Conservation (phyloP, 495 filamentous ascomycete genomes). For the Penicillium goetzii region DNA sequence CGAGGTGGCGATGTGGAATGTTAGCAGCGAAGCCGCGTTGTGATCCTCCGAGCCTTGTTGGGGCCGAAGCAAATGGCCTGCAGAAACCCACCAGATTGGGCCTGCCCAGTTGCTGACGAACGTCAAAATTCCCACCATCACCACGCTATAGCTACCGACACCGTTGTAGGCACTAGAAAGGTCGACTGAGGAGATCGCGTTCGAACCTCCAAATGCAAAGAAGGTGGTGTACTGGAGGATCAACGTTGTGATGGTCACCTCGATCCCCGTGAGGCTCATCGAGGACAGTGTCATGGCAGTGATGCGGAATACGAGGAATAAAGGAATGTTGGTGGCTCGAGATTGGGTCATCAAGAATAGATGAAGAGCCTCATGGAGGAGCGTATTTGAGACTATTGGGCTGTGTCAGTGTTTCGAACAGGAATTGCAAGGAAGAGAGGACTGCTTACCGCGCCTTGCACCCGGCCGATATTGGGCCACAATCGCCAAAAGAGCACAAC, state of each 20-base stretch:
- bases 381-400: slow-evolving; percentile 20
- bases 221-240: slow-evolving; percentile 77
- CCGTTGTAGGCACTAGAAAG: slow-evolving; percentile 85
- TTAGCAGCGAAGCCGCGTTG: slow-evolving; percentile 61
- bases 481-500: slow-evolving; percentile 39
- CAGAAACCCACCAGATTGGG: slow-evolving; percentile 81
- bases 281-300: slow-evolving; percentile 56
- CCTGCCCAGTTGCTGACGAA: slow-evolving; percentile 92
- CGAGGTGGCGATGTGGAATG: slow-evolving; percentile 63
- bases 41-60: slow-evolving; percentile 25
- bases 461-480: neutral
- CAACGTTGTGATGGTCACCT: slow-evolving; percentile 65
- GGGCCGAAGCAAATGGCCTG: slow-evolving; percentile 59
- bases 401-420: slow-evolving; percentile 16
- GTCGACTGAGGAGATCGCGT: slow-evolving; percentile 88
- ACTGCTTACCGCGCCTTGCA: neutral
- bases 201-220: slow-evolving; percentile 90
- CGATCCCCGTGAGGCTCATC: slow-evolving; percentile 51
- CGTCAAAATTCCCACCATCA: slow-evolving; percentile 74
- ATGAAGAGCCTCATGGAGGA: slow-evolving; percentile 68
- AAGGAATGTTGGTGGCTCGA: slow-evolving; percentile 76
- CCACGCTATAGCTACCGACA: slow-evolving; percentile 66
- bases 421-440: neutral
- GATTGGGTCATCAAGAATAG: slow-evolving; percentile 88
- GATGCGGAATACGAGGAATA: slow-evolving; percentile 74